Evolutionary conservation across 257 asterid species (phyloP), one percentile per base, ranked within the genome.

Genomic region (Solanum bulbocastanum): DNA sequence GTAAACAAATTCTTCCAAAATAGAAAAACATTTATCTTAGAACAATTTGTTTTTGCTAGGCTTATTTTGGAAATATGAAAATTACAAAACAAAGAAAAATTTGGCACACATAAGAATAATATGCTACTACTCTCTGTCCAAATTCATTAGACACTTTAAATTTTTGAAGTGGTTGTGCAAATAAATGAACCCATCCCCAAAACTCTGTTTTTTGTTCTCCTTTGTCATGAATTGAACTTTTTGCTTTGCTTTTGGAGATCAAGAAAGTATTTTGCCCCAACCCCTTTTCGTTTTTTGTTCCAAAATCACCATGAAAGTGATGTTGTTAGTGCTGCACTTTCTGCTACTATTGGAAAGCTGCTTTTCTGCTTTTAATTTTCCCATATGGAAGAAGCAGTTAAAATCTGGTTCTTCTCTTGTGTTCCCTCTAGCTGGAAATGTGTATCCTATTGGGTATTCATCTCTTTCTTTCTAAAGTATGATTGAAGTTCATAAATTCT

Each of bases 391-490:
- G 44, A 69, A 69, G 23, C 76, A 69, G 22, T 52, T 20, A 30
- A 82, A 82, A 49, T 89, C 52, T 84, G 89, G 88, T 32, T 94
- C 98, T 87, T 94, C 99, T 81, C 92, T 95, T 86, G 56, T 95
- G 82, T 93, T 96, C 86, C 98, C 98, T 22, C 90, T 96, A 71
- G 68, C 93, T 49, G 98, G 99, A 83, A 94, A 94, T 87, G 98
- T 95, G 87, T 96, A 95, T 93, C 99, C 99, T 5, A 82, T 90
- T 74, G 99, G 99, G 99, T 96, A 79, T 32, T 90, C 6, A 6
- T 68, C 14, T 49, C 68, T 30, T 75, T 78, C 4, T 62, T 20
- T 68, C 14, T 40, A 69, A 82, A 15, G 14, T 52, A 3, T 60
- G 68, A 22, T 60, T n/a, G 66, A 58, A 20, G 25, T 58, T 58